Evolutionary conservation across 805 yeast species (phyloP).

Genomic region (Metschnikowia kofuensis): DNA sequence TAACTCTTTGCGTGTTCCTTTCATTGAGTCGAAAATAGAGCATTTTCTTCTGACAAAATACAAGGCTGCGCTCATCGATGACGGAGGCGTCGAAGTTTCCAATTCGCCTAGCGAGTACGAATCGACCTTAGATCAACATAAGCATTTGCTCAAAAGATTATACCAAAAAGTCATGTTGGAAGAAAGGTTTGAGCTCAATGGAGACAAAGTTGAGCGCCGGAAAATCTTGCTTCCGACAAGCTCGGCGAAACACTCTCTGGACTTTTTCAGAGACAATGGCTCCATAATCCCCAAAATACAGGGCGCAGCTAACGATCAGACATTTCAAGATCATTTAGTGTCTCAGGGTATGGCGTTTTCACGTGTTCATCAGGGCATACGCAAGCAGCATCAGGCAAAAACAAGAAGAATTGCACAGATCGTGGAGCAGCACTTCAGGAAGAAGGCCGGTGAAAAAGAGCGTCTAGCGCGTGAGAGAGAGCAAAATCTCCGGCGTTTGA

Average conservation of each 20-base stretch:
- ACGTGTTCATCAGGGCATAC: constrained; percentile 62
- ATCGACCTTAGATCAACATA: constrained; percentile 52
- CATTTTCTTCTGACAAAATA: constrained; percentile 27
- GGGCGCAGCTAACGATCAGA: constrained; percentile 38
- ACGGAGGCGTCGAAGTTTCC: constrained; percentile 29
- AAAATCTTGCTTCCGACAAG: constrained; percentile 45
- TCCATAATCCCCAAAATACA: constrained; percentile 42
- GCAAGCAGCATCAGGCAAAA: constrained; percentile 61
- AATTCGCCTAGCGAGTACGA: constrained; percentile 55
- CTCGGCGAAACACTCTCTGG: constrained; percentile 39
- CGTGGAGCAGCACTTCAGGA: constrained; percentile 83
- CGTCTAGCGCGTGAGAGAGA: constrained; percentile 74
- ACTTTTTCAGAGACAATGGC: constrained; percentile 46
- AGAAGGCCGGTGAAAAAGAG: constrained; percentile 85
- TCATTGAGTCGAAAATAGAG: constrained; percentile 24
- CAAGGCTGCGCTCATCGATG: constrained; percentile 39
- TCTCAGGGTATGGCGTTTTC: constrained; percentile 75
- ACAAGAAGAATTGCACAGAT: constrained; percentile 55
- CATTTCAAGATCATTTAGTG: constrained; percentile 70
- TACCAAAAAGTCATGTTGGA: constrained; percentile 36
- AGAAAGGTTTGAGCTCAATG: constrained; percentile 39
- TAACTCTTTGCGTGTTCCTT: constrained; percentile 30
- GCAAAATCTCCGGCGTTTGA: constrained; percentile 61
- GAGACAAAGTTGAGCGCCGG: constrained; percentile 47
- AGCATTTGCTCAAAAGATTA: constrained; percentile 45